Percentiles rank a stretch among this genome's conserved stretches.
Evolutionary conservation across 257 asterid species (phyloP).

Genomic region (Handroanthus guayacan): DNA sequence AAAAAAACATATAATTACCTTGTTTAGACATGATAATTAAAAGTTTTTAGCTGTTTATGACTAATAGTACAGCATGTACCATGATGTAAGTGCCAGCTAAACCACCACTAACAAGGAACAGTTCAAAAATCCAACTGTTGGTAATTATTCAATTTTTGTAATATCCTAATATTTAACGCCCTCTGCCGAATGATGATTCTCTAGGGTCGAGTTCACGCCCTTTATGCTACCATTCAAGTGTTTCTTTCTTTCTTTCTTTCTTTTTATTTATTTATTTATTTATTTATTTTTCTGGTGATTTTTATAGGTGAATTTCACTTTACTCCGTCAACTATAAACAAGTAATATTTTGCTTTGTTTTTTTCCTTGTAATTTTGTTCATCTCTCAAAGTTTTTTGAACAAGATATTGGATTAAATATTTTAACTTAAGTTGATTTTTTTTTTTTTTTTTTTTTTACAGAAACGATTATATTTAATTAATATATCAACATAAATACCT

Average conservation of each 20-base stretch:
- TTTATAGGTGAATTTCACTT: too few relatives aligned
- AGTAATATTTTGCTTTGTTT: too few relatives aligned
- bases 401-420: too few relatives aligned
- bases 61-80: conserved; percentile 18
- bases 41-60: conserved; percentile 14
- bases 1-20: neutral
- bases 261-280: too few relatives aligned
- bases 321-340: too few relatives aligned
- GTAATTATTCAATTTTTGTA: conserved; percentile 3
- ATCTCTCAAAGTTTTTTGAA: too few relatives aligned
- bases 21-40: conserved; percentile 19
- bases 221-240: neutral
- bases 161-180: neutral
- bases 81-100: conserved; percentile 42
- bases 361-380: too few relatives aligned
- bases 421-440: too few relatives aligned
- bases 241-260: neutral
- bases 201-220: neutral
- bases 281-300: too few relatives aligned
- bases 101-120: conserved; percentile 41
- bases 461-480: too few relatives aligned
- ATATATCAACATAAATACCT: too few relatives aligned
- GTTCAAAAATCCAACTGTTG: conserved; percentile 37
- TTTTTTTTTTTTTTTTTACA: too few relatives aligned
- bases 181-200: neutral